A percentile compares a stretch with the other conserved stretches of the same genome.
Conservation (phyloP, 441 rosid genomes). For the Croton setiger region DNA sequence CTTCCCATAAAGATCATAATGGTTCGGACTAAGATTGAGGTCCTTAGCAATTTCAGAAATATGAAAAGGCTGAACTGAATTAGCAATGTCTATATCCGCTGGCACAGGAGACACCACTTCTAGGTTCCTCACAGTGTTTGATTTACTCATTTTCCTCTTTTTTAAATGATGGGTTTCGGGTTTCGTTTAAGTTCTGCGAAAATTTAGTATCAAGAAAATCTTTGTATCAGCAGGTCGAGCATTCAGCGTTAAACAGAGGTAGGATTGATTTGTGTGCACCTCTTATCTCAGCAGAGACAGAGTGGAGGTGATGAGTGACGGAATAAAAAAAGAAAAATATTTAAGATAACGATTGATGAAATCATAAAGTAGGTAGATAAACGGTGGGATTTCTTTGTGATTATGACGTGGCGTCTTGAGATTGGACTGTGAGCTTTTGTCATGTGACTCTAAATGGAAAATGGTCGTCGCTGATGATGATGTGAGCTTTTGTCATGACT, state of each 20-base stretch:
- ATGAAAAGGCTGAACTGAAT: conserved; percentile 81
- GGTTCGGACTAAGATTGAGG: conserved; percentile 61
- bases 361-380: too few species aligned
- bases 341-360: too few species aligned
- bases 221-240: background rate
- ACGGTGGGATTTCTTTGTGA: too few species aligned
- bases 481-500: too few species aligned
- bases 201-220: background rate
- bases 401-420: too few species aligned
- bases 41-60: conserved; percentile 79
- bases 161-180: background rate
- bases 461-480: too few species aligned
- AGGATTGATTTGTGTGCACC: background rate
- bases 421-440: too few species aligned
- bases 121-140: conserved; percentile 53
- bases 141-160: conserved; percentile 42
- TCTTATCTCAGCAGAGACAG: background rate
- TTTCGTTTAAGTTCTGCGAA: background rate
- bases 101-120: conserved; percentile 87
- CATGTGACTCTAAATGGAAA: too few species aligned
- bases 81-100: conserved; percentile 93
- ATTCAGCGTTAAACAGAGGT: background rate
- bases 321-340: background rate
- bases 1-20: conserved; percentile 95
- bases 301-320: background rate